Percentiles rank a stretch among this genome's conserved stretches.
These are phyloP conservation scores for Populus hybrid DNA, from an alignment of 441 rosid species.

Conservation along the genomic window DNA sequence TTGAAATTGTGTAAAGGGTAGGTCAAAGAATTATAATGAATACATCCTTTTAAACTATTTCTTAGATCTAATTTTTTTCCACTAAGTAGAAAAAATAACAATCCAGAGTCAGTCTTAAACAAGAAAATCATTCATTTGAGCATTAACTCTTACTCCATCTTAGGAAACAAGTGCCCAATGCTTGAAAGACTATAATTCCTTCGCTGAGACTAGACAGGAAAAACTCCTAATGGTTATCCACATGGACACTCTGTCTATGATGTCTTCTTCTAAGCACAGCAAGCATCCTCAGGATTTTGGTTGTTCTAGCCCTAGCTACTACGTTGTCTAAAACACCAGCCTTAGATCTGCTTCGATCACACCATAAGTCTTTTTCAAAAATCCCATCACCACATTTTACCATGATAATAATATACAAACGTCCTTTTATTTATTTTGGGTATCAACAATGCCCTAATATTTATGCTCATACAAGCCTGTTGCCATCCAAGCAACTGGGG, in stretches of 20 bases:
- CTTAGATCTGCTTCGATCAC: background rate
- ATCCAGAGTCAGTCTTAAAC: background rate
- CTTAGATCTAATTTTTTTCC: background rate
- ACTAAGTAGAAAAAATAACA: background rate
- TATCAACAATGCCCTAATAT: background rate
- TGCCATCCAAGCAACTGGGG: slow-evolving; percentile 36
- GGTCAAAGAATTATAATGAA: background rate
- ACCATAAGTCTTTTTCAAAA: background rate
- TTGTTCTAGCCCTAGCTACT: background rate
- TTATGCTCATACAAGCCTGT: background rate
- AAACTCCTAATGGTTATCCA: background rate
- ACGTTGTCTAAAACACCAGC: background rate
- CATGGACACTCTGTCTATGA: background rate
- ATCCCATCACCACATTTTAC: background rate
- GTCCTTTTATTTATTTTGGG: background rate
- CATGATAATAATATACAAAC: background rate
- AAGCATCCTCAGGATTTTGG: background rate
- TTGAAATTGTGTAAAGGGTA: background rate
- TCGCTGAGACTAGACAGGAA: no score
- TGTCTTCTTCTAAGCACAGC: background rate
- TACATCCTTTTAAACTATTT: background rate
- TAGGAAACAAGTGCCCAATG: background rate
- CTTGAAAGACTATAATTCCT: background rate
- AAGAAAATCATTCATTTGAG: background rate
- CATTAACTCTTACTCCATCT: background rate